Conservation (phyloP, 176 grass and related monocot genomes). For the Themeda triandra region DNA sequence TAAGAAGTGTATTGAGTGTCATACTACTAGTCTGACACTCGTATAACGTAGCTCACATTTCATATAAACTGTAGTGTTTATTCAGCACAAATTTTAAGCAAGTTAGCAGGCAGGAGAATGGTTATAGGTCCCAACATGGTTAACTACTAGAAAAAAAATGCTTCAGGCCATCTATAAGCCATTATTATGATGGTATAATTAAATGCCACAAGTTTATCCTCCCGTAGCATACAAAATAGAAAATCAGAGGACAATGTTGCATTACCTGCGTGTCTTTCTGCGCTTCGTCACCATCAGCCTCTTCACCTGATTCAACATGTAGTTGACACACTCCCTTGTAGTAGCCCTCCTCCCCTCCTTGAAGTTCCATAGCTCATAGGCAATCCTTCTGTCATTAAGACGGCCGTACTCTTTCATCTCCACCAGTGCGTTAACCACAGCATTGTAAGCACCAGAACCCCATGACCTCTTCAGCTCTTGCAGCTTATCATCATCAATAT, state of each 20-base stretch:
- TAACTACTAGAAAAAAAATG: too few relatives aligned
- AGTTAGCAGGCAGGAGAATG: background rate
- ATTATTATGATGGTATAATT: too few relatives aligned
- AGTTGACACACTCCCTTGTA: conserved; percentile 7
- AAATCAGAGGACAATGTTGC: background rate
- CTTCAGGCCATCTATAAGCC: too few relatives aligned
- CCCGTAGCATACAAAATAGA: too few relatives aligned
- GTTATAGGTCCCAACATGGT: too few relatives aligned
- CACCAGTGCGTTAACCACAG: conserved; percentile 14
- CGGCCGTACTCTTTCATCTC: conserved; percentile 34
- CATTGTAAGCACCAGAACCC: conserved; percentile 17
- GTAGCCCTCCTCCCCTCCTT: conserved; percentile 39
- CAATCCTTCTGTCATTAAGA: background rate
- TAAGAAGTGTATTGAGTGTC: background rate
- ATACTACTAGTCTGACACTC: background rate
- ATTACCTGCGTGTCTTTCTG: conserved; percentile 15
- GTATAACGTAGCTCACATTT: too few relatives aligned
- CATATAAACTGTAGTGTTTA: too few relatives aligned
- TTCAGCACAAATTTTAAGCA: background rate
- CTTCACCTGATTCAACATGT: conserved; percentile 19
- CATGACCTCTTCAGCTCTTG: conserved; percentile 31
- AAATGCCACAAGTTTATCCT: too few relatives aligned
- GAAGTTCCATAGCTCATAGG: conserved; percentile 31
- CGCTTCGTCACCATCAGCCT: background rate
- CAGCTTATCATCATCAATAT: conserved; percentile 36